Base-by-base conservation (phyloP, 75 land plant species). In the Sequoia sempervirens region DNA sequence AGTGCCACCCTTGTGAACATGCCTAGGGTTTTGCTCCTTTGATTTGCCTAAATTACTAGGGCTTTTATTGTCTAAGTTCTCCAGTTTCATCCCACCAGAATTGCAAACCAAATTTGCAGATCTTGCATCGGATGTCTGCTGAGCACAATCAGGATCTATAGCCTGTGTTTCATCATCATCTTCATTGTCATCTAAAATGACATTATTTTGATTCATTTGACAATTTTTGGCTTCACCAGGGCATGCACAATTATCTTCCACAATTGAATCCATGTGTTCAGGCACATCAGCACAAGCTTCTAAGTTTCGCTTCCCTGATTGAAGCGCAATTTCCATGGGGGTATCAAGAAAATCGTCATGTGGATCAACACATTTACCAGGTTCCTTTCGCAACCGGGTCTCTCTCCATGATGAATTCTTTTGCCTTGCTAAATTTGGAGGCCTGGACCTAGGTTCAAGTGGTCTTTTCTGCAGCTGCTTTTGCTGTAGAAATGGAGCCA, bases 301-400 rank as follows among this genome's bases (percentile, higher is more conserved):
- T 17, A 34, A 46, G 12, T 80, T 80, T 80, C 17, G 56, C 82
- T 80, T 53, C 40, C 53, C n/a, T 43, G 61, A 32, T 41, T 85
- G 61, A 30, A 82, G 86, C 18, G 87, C 81, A 84, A 83, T 85
- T 82, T 93, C 97, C 47, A 86, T 81, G 11, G 97, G 97, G 38
- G 97, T 95, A 80, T 95, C 87, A 79, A 95, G 91, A 84, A 95
- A 95, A 85, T 92, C 91, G 85, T 95, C 97, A 86, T 95, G 97
- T 26, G 93, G 95, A 84, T 95, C 97, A 40, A 83, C 82, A 32
- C 93, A 92, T 73, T 52, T 52, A 13, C 76, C 82, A 80, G 82
- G 85, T 52, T 69, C 83, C 76, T 89, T 90, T 61, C 81, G 89
- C 26, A 86, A 82, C 80, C 95, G 84, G 26, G 97, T 95, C 45